Percentiles rank a stretch among this genome's conserved stretches.
Evolutionary conservation across 331 rosid species (phyloP).

Genomic region (Dryas integrifolia): DNA sequence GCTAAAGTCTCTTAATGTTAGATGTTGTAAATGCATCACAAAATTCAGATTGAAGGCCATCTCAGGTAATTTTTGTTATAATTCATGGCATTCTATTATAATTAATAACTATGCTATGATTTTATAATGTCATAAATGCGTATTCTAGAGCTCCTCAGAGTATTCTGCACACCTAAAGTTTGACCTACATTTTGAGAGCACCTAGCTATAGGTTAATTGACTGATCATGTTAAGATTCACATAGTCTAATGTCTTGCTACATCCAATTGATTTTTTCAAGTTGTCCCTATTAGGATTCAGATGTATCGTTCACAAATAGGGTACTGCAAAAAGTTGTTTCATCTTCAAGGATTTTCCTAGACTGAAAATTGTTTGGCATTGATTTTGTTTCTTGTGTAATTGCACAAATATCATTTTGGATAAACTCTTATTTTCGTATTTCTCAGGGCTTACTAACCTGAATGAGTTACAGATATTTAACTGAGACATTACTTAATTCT

Average conservation of each 20-base stretch:
- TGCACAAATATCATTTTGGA: not conserved
- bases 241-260: not conserved
- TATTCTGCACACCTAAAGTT: not conserved
- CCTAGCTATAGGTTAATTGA: not conserved
- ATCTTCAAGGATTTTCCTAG: not conserved
- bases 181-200: not conserved
- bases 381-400: constrained; percentile 16
- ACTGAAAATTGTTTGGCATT: constrained; percentile 7
- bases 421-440: constrained; percentile 13
- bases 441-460: constrained; percentile 53
- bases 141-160: not conserved
- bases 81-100: not conserved
- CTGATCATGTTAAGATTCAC: no score
- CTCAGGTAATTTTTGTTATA: constrained; percentile 46
- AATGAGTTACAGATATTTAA: constrained; percentile 61
- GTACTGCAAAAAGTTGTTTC: not conserved
- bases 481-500: constrained; percentile 47
- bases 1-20: constrained; percentile 55
- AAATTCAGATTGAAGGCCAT: constrained; percentile 60
- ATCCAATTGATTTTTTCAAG: not conserved
- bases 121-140: not conserved
- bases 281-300: not conserved
- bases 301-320: not conserved
- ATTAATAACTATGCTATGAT: not conserved
- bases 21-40: constrained; percentile 61